A percentile compares a stretch with the other conserved stretches of the same genome.
Evolutionary conservation across 441 rosid genomes (phyloP).

Genomic region (Metrosideros polymorpha): DNA sequence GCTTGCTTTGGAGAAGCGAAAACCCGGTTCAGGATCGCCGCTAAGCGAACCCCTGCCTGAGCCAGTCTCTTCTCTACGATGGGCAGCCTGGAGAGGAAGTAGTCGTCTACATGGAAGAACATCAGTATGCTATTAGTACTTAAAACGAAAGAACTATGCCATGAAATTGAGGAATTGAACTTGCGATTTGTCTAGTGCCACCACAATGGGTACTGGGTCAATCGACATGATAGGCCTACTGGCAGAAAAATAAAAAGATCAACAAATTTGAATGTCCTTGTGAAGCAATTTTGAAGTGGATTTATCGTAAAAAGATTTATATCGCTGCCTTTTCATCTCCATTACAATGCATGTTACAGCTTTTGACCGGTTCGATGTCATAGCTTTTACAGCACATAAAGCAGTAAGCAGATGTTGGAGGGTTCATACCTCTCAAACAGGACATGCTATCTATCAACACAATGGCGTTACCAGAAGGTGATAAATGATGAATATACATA

Average conservation of each 20-base stretch:
- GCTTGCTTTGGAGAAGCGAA: slow-evolving; percentile 35
- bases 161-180: not conserved
- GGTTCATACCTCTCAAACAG: not conserved
- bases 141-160: not conserved
- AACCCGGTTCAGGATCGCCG: slow-evolving; percentile 65
- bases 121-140: not conserved
- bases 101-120: slow-evolving; percentile 43
- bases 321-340: not conserved
- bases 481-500: not conserved
- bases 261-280: not conserved
- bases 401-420: not conserved
- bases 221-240: not conserved
- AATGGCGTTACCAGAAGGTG: not conserved
- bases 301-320: not conserved
- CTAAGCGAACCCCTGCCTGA: slow-evolving; percentile 72
- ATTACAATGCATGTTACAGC: not conserved
- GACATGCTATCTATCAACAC: not conserved
- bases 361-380: not conserved
- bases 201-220: not conserved
- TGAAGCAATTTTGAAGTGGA: not conserved
- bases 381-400: not conserved
- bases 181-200: not conserved
- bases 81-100: slow-evolving; percentile 73
- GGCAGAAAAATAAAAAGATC: not conserved
- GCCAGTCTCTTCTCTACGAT: slow-evolving; percentile 77